phyloP scores from a whole-genome alignment of 495 filamentous ascomycete species.

The Neurospora sp. region DNA sequence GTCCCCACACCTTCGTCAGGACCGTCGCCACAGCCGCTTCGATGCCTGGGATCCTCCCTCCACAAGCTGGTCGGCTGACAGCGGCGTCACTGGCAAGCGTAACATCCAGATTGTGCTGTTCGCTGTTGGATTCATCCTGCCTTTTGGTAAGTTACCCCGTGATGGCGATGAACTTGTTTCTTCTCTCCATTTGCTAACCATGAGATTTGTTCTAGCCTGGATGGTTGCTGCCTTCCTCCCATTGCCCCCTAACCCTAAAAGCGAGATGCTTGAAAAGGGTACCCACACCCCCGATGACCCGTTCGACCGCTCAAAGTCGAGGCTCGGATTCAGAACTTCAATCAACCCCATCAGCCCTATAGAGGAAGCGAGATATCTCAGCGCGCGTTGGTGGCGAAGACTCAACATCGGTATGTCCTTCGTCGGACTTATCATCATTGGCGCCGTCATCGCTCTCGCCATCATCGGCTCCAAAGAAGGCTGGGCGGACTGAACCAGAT shows the following conservation, averaged over 20 bases:
- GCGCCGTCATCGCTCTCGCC: conserved; percentile 57
- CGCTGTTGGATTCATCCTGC: conserved; percentile 76
- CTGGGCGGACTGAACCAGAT: conserved; percentile 16
- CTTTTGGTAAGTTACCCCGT: conserved; percentile 50
- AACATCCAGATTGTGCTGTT: conserved; percentile 85
- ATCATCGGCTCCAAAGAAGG: conserved; percentile 42
- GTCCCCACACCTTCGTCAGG: conserved; percentile 65
- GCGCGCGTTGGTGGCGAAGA: conserved; percentile 85
- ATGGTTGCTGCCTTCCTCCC: conserved; percentile 77
- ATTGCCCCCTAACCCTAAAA: conserved; percentile 48
- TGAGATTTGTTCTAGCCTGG: conserved; percentile 49
- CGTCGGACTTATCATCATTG: conserved; percentile 67
- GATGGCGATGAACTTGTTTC: background rate
- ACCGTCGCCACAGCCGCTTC: conserved; percentile 45
- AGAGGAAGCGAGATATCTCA: conserved; percentile 61
- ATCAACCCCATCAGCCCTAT: conserved; percentile 21
- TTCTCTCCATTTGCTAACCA: conserved; percentile 1
- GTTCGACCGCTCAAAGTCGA: conserved; percentile 30
- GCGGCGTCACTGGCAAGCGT: conserved; percentile 51
- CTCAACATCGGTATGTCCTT: conserved; percentile 82
- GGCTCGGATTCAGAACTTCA: conserved; percentile 21
- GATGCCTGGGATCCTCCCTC: conserved; percentile 62
- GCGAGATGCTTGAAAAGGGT: conserved; percentile 32
- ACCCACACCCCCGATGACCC: conserved; percentile 11
- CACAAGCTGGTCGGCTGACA: conserved; percentile 51